Conservation (phyloP, 208 protist species). For the Acanthamoeba polyphaga region DNA sequence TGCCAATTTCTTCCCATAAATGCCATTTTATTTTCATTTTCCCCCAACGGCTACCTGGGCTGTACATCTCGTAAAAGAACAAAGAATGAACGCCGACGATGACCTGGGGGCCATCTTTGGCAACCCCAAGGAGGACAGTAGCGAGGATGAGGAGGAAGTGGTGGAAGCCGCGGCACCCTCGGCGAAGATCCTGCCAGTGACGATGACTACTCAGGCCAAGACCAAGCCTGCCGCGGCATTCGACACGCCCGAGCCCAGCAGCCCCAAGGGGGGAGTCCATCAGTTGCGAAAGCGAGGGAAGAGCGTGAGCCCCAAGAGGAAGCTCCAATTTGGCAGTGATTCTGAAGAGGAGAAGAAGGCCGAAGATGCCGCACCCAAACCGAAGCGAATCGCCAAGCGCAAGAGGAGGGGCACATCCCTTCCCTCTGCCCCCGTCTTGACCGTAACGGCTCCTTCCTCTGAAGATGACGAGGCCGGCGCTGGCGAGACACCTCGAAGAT, state of each 20-base stretch:
- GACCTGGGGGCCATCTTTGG: slow-evolving; percentile 43
- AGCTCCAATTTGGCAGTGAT: slow-evolving; percentile 14
- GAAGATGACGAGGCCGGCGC: slow-evolving; percentile 5
- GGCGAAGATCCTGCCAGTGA: neutral
- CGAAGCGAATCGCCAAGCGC: slow-evolving; percentile 23
- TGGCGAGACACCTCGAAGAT: neutral
- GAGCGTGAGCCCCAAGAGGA: slow-evolving; percentile 53
- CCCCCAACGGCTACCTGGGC: neutral
- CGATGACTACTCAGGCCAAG: neutral
- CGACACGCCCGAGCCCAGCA: slow-evolving; percentile 19
- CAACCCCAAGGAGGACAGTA: neutral
- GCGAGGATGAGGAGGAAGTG: slow-evolving; percentile 12
- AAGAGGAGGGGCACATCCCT: slow-evolving; percentile 31
- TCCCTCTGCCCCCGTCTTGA: neutral
- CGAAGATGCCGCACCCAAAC: neutral
- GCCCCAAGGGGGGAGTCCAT: neutral
- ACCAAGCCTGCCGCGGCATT: neutral
- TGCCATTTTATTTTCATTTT: neutral
- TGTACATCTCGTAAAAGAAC: no score
- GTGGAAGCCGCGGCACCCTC: neutral
- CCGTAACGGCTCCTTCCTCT: neutral
- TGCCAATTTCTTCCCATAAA: neutral
- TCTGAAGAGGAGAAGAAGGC: neutral
- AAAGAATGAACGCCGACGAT: slow-evolving; percentile 7
- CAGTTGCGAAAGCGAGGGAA: neutral